Percentiles rank a stretch among this genome's conserved stretches.
These are phyloP conservation scores for Neurospora sp. DNA, from an alignment of 495 filamentous ascomycete genomes.

Conservation along the genomic window DNA sequence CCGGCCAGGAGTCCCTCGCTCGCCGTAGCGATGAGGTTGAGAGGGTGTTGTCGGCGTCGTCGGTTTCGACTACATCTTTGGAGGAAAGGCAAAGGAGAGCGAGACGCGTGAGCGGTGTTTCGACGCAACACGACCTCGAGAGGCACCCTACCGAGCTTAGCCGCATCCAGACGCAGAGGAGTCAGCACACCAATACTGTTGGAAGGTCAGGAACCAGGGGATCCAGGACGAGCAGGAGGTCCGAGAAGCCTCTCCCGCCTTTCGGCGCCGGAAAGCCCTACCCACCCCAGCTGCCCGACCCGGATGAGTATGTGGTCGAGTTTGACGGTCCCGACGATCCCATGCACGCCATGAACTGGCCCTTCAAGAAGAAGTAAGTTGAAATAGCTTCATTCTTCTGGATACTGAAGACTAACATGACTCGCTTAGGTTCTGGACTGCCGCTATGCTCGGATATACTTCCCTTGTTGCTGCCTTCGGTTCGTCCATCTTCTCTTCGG, in stretches of 20 bases:
- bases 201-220: slow-evolving; percentile 34
- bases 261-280: slow-evolving; percentile 70
- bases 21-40: slow-evolving; percentile 38
- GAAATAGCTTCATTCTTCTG: not conserved
- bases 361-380: slow-evolving; percentile 60
- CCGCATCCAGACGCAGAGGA: slow-evolving; percentile 63
- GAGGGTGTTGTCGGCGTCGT: slow-evolving; percentile 36
- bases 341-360: slow-evolving; percentile 77
- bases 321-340: slow-evolving; percentile 75
- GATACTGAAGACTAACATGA: slow-evolving; percentile 10
- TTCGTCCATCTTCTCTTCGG: slow-evolving; percentile 58
- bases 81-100: slow-evolving; percentile 12
- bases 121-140: slow-evolving; percentile 59
- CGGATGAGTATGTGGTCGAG: slow-evolving; percentile 81
- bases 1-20: slow-evolving; percentile 13
- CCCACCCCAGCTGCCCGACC: slow-evolving; percentile 59
- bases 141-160: slow-evolving; percentile 63
- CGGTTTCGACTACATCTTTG: slow-evolving; percentile 37
- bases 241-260: slow-evolving; percentile 45
- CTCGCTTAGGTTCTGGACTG: slow-evolving; percentile 44
- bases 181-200: slow-evolving; percentile 68
- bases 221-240: slow-evolving; percentile 35
- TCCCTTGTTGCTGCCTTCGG: slow-evolving; percentile 68
- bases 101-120: slow-evolving; percentile 44
- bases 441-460: slow-evolving; percentile 66